Conservation (phyloP, 2,329 filamentous ascomycete species). For the Eutypella sp. region DNA sequence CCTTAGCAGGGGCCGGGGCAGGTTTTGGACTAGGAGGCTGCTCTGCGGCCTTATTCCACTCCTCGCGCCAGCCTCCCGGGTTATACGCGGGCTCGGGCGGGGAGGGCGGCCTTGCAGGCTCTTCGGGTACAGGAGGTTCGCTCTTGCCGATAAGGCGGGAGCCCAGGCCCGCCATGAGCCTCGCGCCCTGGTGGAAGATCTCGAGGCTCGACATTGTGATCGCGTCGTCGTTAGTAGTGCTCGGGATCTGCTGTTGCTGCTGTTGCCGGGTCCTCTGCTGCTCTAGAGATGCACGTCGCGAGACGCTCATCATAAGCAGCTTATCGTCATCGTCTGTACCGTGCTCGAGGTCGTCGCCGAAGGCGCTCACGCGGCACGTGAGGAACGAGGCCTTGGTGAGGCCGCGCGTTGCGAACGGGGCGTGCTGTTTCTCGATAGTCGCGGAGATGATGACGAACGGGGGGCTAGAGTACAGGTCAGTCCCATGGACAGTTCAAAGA, state of each 20-base stretch:
- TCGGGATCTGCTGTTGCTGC: conserved; percentile 14
- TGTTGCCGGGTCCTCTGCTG: neutral
- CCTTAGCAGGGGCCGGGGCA: too few species aligned
- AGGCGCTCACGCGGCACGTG: conserved; percentile 17
- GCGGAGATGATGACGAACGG: conserved; percentile 24
- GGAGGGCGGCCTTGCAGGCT: conserved; percentile 1
- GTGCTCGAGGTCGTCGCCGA: conserved; percentile 16
- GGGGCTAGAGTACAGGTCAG: conserved; percentile 16
- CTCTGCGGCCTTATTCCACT: conserved; percentile 19
- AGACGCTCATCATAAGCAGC: conserved; percentile 15
- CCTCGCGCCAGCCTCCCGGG: conserved; percentile 22
- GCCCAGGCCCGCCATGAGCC: too few species aligned
- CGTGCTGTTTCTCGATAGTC: conserved; percentile 24
- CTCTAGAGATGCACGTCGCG: conserved; percentile 18
- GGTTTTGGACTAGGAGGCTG: too few species aligned
- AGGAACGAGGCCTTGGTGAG: conserved; percentile 21
- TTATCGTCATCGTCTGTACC: neutral
- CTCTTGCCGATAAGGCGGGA: neutral
- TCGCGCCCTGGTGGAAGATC: conserved; percentile 14
- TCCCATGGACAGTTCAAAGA: too few species aligned
- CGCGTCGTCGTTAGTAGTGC: conserved; percentile 13
- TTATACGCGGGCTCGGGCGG: conserved; percentile 17
- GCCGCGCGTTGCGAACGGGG: conserved; percentile 23
- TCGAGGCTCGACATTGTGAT: conserved; percentile 19
- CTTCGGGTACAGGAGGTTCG: neutral